Base-by-base conservation (phyloP, 1,284 basidiomycete genomes). In the Athelia sp. region DNA sequence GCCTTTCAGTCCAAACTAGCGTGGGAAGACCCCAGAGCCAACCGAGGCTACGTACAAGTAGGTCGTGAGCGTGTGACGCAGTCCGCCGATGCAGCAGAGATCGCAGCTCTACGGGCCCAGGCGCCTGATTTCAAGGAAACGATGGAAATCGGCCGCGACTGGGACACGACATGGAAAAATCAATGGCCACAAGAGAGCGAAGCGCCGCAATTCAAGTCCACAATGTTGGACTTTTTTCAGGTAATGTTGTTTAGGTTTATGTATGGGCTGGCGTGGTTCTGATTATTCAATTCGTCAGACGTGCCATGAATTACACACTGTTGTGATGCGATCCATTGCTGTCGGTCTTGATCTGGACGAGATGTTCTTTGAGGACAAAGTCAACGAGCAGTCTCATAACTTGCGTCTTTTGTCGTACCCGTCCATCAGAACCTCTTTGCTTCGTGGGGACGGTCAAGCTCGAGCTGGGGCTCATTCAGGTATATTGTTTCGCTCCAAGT, bases 81-180 rank as follows among this genome's bases (percentile, higher is more conserved):
- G 55, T 83, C 83, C 38, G 72, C 75, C 23, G 79, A 89, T 64
- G 73, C 79, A 4, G 67, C 72, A n/a, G 89, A 91, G 66, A 92
- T 93, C 55, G 84, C 82, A 34, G 65, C 75, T 29, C 69, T 93
- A 17, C 83, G 90, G 21, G 71, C 71, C 47, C 80, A 79, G 54
- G 80, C 89, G 0, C 90, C 90, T 0, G 88, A 91, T 61, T 82
- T 69, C 66, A 92, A 93, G 64, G 90, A 93, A 64, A 74, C 79
- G 14, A 90, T 93, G 81, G 90, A 93, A 64, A 91, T 93, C 49
- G 89, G 90, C 18, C 75, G 84, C 23, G 87, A 92, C 53, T 87
- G 82, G 81, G 88, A 88, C 56, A 70, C 75, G 24, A 73, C 66
- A 29, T 88, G 81, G 83, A 82, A 76, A 64, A 93, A 93, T 64